Evolutionary conservation across 768 basidiomycete genomes (phyloP), one percentile per base, ranked within the genome.

Genomic region (Auricularia heimuer): DNA sequence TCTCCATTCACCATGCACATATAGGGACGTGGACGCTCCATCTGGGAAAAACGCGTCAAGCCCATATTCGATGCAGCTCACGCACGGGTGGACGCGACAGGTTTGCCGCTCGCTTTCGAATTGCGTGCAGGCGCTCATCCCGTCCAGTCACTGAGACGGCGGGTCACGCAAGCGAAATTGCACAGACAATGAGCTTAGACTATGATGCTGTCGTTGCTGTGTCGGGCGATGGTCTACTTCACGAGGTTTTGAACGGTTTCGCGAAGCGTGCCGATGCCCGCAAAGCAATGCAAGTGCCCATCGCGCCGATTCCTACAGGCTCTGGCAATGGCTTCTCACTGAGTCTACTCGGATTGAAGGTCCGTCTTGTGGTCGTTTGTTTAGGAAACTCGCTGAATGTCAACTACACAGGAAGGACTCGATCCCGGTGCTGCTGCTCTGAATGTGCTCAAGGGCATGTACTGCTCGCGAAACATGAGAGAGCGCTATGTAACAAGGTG

Each of bases 191-290:
- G 39, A 67, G 78, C 0, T 78, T 90, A 3, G 78, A 81, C 42
- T 89, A 82, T 67, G 92, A 94, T 67, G 90, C 86, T 0, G 72
- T 95, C 51, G 81, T 90, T 44, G 75, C 85, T 36, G 81, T 94
- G 29, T 93, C 91, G 0, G 93, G 93, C 0, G 93, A 95, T 69
- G 93, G 93, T 7, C 79, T 92, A 42, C 71, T 92, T 16, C 89
- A 94, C 70, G 93, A 95, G 75, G 80, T 92, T 29, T 69, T 93
- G 72, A 95, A 95, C 70, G 93, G 92, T 2, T 84, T 94, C 64
- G 85, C 88, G 2, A 77, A 85, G 63, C 87, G 89, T 65, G 74
- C 77, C 35, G 77, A 85, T 44, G 83, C 87, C 1, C 72, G 76
- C 42, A 79, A 77, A 60, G 92, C 89, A 0, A 82, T 94, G 64